Percentiles rank a stretch among this genome's conserved stretches.
Evolutionary conservation across 208 protist species (phyloP).

Genomic region (Naegleria gruberi): DNA sequence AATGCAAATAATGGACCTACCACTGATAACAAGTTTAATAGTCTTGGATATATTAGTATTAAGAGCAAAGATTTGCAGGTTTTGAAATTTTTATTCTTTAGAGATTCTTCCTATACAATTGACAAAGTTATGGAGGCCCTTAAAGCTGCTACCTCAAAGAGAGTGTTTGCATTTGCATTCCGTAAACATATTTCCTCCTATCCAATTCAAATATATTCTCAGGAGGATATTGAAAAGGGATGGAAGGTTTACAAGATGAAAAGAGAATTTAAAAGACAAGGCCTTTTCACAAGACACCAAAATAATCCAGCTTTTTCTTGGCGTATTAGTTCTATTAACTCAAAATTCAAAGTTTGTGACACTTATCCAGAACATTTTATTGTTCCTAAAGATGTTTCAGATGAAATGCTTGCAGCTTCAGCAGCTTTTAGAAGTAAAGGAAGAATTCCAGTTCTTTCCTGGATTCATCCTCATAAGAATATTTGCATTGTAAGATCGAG

Average conservation of each 20-base stretch:
- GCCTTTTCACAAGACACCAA: neutral
- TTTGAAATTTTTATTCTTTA: neutral
- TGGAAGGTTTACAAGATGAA: neutral
- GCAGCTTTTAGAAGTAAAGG: slow-evolving; percentile 48
- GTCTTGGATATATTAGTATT: neutral
- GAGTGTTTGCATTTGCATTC: neutral
- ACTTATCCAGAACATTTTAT: slow-evolving; percentile 55
- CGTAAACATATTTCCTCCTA: neutral
- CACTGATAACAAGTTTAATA: neutral
- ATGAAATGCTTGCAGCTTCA: slow-evolving; percentile 29
- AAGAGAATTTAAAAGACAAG: neutral
- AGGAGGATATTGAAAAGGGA: neutral
- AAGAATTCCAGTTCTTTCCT: slow-evolving; percentile 63
- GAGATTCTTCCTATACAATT: neutral
- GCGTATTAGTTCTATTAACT: slow-evolving; percentile 12
- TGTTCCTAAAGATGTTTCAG: slow-evolving; percentile 36
- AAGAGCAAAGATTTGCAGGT: neutral
- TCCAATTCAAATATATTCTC: neutral
- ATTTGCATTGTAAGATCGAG: slow-evolving; percentile 50
- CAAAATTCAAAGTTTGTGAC: slow-evolving; percentile 42
- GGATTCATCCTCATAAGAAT: slow-evolving; percentile 44
- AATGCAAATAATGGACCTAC: neutral
- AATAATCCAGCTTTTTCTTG: neutral
- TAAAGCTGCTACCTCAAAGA: neutral
- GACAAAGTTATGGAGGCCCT: neutral